Evolutionary conservation across 1,284 basidiomycete species (phyloP), one percentile per base, ranked within the genome.

Genomic region (Cryptococcus sp.): DNA sequence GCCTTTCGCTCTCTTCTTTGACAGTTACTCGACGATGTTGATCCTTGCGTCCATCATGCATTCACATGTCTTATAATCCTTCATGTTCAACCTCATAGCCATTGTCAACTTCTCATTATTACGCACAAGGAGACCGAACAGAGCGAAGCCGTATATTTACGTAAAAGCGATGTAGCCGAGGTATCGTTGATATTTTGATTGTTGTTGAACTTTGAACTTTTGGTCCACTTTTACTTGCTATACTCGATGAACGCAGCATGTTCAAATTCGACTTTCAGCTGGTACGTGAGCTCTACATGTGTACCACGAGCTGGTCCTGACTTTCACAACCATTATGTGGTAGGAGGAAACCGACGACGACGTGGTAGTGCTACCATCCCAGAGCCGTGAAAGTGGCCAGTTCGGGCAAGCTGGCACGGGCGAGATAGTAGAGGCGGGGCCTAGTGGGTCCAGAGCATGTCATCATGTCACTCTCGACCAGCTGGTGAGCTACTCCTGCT

Each of bases 181-280:
- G 26, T 29, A 34, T 34, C 29, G 29, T 34, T 34, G 29, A 34
- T 34, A 34, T 34, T 34, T 34, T 34, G 29, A 34, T 34, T 34
- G 29, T 34, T 34, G 13, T 34, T 34, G 29, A 34, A 10, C 29
- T 34, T 34, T 34, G 29, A 34, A 34, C 29, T 34, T 34, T 34
- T 34, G 29, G 29, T 34, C 29, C 29, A 34, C 29, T 34, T 4
- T 13, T 5, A 34, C 10, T 22, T 40, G 22, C 19, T 3, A 17
- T 22, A 26, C 26, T n/a, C 22, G 20, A 13, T 22, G 16, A 26
- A 20, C 23, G 15, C n/a, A 26, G 17, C 7, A 59, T 59, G 78
- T 77, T 80, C 75, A 80, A 80, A 55, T 80, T 80, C 57, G 75
- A 73, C 52, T 80, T 80, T 55, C 71, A 78, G 45, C 53, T 79